Conservation (phyloP, 2,329 filamentous ascomycete species). For the Alternaria sp. region DNA sequence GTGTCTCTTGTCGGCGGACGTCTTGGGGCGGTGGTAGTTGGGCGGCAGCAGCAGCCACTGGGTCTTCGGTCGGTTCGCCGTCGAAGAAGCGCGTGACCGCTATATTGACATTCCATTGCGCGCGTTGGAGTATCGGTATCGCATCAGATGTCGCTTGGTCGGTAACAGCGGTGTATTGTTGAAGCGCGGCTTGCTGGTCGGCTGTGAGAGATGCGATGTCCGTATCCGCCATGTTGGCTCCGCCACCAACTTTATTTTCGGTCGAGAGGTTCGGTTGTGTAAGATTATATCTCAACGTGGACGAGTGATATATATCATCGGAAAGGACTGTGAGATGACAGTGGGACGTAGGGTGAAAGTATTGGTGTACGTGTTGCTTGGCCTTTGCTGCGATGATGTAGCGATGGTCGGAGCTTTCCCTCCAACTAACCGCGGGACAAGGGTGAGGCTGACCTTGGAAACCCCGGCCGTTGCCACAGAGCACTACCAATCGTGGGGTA, state of each 20-base stretch:
- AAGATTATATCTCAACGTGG: neutral
- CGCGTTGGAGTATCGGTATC: slow-evolving; percentile 79
- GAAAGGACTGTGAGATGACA: slow-evolving; percentile 29
- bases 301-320: slow-evolving; percentile 3
- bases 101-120: slow-evolving; percentile 97
- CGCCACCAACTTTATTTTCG: neutral
- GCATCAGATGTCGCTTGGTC: slow-evolving; percentile 81
- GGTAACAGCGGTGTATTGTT: slow-evolving; percentile 89
- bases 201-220: slow-evolving; percentile 76
- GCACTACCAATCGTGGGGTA: slow-evolving; percentile 5
- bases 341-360: slow-evolving; percentile 4
- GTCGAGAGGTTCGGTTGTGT: neutral
- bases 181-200: slow-evolving; percentile 81
- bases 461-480: slow-evolving; percentile 19
- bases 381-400: slow-evolving; percentile 28
- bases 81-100: slow-evolving; percentile 98
- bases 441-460: slow-evolving; percentile 23
- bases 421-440: slow-evolving; percentile 14
- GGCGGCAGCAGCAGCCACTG: slow-evolving; percentile 75
- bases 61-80: slow-evolving; percentile 82
- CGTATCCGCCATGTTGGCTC: slow-evolving; percentile 48
- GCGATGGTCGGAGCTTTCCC: slow-evolving; percentile 24
- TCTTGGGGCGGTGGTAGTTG: slow-evolving; percentile 69
- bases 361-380: slow-evolving; percentile 24
- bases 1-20: slow-evolving; percentile 74